These are phyloP conservation scores for Pterocarpus santalinus DNA, from an alignment of 306 rosid species.

Conservation along the genomic window DNA sequence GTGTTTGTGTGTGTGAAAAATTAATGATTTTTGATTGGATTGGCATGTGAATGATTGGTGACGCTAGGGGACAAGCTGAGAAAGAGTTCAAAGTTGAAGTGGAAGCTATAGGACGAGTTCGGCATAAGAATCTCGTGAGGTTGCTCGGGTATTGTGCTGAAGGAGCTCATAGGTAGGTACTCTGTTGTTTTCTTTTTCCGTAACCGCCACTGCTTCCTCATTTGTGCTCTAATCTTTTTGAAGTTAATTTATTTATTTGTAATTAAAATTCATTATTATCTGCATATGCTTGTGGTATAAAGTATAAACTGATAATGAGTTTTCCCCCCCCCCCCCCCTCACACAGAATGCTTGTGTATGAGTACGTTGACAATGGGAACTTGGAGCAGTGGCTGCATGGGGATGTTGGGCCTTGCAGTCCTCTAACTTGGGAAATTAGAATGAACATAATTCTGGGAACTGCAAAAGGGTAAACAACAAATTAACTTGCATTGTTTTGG, in stretches of 20 bases:
- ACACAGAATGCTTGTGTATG: constrained; percentile 88
- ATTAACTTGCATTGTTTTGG: background rate
- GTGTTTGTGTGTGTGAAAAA: too few species aligned
- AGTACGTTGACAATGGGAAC: constrained; percentile 87
- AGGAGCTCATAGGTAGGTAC: constrained; percentile 86
- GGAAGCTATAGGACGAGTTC: constrained; percentile 89
- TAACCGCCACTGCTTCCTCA: background rate
- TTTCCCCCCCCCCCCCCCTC: constrained; percentile 7
- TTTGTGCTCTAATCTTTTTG: background rate
- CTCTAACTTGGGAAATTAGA: constrained; percentile 86
- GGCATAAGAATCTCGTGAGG: constrained; percentile 87
- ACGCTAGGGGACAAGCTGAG: constrained; percentile 89
- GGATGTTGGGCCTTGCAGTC: constrained; percentile 82
- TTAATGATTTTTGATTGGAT: background rate
- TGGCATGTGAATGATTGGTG: constrained; percentile 24
- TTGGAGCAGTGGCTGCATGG: constrained; percentile 94
- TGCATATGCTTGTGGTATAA: background rate
- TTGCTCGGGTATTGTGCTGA: constrained; percentile 93
- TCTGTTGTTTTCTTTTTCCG: constrained; percentile 7
- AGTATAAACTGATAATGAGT: background rate
- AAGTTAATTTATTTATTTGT: background rate
- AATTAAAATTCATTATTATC: background rate
- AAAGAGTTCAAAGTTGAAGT: constrained; percentile 89
- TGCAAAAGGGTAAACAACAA: constrained; percentile 74
- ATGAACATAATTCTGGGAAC: constrained; percentile 84